Evolutionary conservation across 129 eudicot species (phyloP), one percentile per base, ranked within the genome.

Genomic region (Logfia minima): DNA sequence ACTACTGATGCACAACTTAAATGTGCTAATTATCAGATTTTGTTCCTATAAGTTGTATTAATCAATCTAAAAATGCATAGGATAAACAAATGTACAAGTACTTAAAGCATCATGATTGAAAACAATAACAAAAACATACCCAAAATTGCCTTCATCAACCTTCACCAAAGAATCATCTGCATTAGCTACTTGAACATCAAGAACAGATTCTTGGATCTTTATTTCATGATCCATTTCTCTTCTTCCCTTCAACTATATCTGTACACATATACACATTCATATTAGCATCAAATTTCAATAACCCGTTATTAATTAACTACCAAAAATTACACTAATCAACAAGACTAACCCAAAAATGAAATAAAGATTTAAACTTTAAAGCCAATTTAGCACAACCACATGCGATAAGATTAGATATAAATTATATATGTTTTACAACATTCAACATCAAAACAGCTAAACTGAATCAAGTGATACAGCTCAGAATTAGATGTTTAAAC

Each of bases 51-150:
- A 48, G n/a, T 51, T 8, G 29, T 16, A 71, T n/a, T 26, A 51
- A 71, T 16, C 35, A 26, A 34, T 45, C 31, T 28, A 52, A 16
- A 34, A 1, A 51, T 55, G 41, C 75, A 59, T 61, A 26, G 4
- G 8, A 61, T 32, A 31, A 73, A 81, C 60, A 60, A 62, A 63
- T 10, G 39, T 16, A 41, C 37, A 58, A 37, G 6, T 28, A 84
- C 43, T 35, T 23, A 63, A 70, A 45, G 65, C 69, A 78, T 29
- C 65, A 60, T 55, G 26, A 68, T 34, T 5, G 45, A 22, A 84
- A 70, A 35, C 18, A 10, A 41, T 64, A 74, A 3, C 23, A 70
- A 71, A n/a, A 86, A 67, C 61, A 75, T 83, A 86, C 89, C 89
- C 85, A 60, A 58, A 77, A 51, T 71, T 64, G 68, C 77, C 71